Evolutionary conservation across 75 land plant species (phyloP).

Genomic region (Adiantum capillusveneris): DNA sequence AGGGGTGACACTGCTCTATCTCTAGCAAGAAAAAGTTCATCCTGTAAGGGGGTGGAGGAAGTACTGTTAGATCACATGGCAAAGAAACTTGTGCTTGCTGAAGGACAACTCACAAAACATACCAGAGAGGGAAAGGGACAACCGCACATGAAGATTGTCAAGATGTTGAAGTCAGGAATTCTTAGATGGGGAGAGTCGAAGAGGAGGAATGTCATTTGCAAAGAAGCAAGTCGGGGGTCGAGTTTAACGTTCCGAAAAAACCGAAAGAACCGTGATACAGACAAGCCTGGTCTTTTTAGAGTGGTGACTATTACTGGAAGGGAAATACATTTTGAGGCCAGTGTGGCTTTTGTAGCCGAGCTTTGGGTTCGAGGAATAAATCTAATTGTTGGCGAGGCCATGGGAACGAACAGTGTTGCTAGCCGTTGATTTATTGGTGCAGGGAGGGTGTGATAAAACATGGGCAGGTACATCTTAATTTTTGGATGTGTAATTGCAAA

Average conservation of each 20-base stretch:
- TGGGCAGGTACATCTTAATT: too few relatives aligned
- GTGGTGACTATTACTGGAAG: slow-evolving; percentile 30
- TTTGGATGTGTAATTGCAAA: too few relatives aligned
- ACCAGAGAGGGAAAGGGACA: slow-evolving; percentile 42
- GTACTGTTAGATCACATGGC: slow-evolving; percentile 42
- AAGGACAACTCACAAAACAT: slow-evolving; percentile 38
- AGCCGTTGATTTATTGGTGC: neutral
- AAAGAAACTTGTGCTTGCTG: slow-evolving; percentile 31
- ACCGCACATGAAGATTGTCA: slow-evolving; percentile 39
- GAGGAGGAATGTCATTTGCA: slow-evolving; percentile 33
- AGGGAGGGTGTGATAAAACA: too few relatives aligned
- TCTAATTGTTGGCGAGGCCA: slow-evolving; percentile 24
- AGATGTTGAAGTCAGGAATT: slow-evolving; percentile 40
- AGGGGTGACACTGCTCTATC: slow-evolving; percentile 41
- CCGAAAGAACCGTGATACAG: slow-evolving; percentile 5
- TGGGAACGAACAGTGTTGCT: neutral
- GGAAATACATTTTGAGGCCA: slow-evolving; percentile 44
- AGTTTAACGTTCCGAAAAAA: slow-evolving; percentile 23
- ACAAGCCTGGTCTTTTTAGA: slow-evolving; percentile 15
- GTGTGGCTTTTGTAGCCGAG: slow-evolving; percentile 16
- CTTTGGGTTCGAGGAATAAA: slow-evolving; percentile 60
- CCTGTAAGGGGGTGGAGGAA: slow-evolving; percentile 28
- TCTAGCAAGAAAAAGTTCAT: slow-evolving; percentile 26
- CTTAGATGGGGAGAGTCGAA: slow-evolving; percentile 38
- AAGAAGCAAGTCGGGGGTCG: slow-evolving; percentile 31